phyloP scores from a whole-genome alignment of 2,329 filamentous ascomycete species.

The Parasarocladium wereldwijsianum region DNA sequence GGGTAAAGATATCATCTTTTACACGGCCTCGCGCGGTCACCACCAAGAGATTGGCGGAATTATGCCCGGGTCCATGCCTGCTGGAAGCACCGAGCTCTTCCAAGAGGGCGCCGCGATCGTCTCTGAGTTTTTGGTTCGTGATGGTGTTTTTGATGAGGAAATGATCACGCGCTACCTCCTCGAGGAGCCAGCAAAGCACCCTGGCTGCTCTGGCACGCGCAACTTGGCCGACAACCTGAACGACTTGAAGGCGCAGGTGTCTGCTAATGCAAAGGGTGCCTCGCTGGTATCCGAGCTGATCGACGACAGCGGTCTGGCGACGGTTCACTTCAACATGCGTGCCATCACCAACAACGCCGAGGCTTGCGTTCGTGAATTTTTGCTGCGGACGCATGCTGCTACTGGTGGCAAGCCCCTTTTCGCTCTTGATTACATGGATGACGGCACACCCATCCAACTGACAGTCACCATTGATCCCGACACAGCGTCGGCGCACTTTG shows the following conservation, averaged over 20 bases:
- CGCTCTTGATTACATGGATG: constrained; percentile 32
- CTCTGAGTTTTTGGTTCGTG: constrained; percentile 57
- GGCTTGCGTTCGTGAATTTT: constrained; percentile 6
- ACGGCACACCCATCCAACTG: constrained; percentile 64
- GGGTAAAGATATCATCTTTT: constrained; percentile 12
- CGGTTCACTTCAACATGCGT: constrained; percentile 47
- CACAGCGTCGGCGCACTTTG: constrained; percentile 61
- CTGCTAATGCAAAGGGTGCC: constrained; percentile 77
- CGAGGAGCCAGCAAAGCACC: constrained; percentile 54
- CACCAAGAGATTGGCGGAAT: constrained; percentile 53
- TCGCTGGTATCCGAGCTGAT: constrained; percentile 57
- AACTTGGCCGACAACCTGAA: constrained; percentile 74
- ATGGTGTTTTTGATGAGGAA: constrained; percentile 66
- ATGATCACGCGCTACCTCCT: constrained; percentile 59
- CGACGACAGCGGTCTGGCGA: constrained; percentile 55
- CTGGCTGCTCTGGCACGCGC: constrained; percentile 64
- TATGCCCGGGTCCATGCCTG: constrained; percentile 70
- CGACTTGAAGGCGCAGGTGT: constrained; percentile 75
- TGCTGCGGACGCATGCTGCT: constrained; percentile 1
- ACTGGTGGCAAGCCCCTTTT: constrained; percentile 4
- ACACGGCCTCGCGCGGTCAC: constrained; percentile 15
- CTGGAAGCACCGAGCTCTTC: constrained; percentile 50
- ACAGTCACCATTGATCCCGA: constrained; percentile 60
- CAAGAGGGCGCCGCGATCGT: constrained; percentile 52
- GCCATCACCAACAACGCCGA: constrained; percentile 27